Conservation (phyloP, 768 basidiomycete genomes). For the Asterophora parasitica region DNA sequence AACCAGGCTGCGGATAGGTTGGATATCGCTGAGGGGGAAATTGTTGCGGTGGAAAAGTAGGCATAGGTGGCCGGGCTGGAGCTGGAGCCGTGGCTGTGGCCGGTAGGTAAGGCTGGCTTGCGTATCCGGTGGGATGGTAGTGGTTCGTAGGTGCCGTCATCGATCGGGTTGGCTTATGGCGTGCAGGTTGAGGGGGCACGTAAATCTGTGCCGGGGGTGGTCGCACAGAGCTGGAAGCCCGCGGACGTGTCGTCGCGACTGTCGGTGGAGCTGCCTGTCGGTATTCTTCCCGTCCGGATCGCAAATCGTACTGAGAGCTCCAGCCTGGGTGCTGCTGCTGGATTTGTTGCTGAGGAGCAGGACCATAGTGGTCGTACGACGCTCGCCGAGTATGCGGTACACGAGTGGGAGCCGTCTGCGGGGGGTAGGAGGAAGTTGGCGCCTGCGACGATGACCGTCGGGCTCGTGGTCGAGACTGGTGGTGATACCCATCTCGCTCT, state of each 20-base stretch:
- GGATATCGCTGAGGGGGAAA: background rate
- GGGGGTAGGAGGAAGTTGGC: background rate
- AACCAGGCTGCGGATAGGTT: background rate
- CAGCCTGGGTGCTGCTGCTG: background rate
- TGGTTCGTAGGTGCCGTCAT: constrained; percentile 2
- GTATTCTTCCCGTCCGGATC: too few species aligned
- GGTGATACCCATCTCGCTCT: background rate
- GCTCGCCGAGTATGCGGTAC: constrained; percentile 2
- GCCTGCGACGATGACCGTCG: constrained; percentile 7
- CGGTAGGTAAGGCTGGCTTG: background rate
- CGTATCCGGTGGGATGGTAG: background rate
- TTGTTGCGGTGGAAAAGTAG: too few species aligned
- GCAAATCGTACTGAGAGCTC: background rate
- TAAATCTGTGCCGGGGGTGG: background rate
- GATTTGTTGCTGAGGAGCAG: background rate
- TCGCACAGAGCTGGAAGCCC: background rate
- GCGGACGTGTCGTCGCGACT: background rate
- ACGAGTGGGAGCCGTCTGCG: constrained; percentile 1
- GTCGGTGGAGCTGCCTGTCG: background rate
- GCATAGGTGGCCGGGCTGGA: background rate
- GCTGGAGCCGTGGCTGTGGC: background rate
- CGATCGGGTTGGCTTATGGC: background rate
- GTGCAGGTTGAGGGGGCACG: background rate
- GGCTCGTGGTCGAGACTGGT: constrained; percentile 4
- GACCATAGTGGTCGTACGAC: constrained; percentile 6